These are phyloP conservation scores for Stephanodiscus minutulus DNA, from an alignment of 108 stramenopile genomes.

Conservation along the genomic window DNA sequence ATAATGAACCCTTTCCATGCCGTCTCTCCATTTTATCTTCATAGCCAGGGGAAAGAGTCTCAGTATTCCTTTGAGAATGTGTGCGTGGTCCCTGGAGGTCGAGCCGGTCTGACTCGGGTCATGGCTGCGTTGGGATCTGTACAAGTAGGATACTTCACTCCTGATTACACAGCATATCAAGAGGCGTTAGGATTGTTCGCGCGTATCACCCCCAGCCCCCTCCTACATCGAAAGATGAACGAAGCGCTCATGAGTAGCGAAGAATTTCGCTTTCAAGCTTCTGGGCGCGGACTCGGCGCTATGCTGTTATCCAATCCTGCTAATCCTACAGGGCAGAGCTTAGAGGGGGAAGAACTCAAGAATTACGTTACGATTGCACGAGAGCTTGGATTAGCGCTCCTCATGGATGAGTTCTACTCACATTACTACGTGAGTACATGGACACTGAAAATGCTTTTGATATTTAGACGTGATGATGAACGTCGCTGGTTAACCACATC, in stretches of 20 bases:
- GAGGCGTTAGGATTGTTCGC: slow-evolving; percentile 49
- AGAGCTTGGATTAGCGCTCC: slow-evolving; percentile 24
- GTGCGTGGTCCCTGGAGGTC: slow-evolving; percentile 57
- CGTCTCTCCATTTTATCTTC: slow-evolving; percentile 14
- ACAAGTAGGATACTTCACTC: slow-evolving; percentile 55
- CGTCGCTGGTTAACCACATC: neutral
- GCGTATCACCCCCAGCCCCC: slow-evolving; percentile 43
- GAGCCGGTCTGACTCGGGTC: slow-evolving; percentile 50
- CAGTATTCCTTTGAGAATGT: slow-evolving; percentile 55
- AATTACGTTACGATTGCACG: slow-evolving; percentile 43
- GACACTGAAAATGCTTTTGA: neutral
- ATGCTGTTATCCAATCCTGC: slow-evolving; percentile 45
- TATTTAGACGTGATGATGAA: neutral
- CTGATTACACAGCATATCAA: slow-evolving; percentile 58
- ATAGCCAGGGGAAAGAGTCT: slow-evolving; percentile 49
- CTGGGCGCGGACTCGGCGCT: slow-evolving; percentile 45
- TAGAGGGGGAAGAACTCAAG: slow-evolving; percentile 44
- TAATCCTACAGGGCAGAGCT: slow-evolving; percentile 45
- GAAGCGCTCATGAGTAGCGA: slow-evolving; percentile 46
- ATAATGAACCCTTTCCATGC: too few species aligned
- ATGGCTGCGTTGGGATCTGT: slow-evolving; percentile 50
- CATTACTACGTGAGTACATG: slow-evolving; percentile 42
- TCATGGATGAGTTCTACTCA: slow-evolving; percentile 58
- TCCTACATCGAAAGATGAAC: slow-evolving; percentile 41
- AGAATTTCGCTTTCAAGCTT: slow-evolving; percentile 46